Evolutionary conservation across 1,284 basidiomycete genomes (phyloP).

Genomic region (Austroboletus rostrupii): DNA sequence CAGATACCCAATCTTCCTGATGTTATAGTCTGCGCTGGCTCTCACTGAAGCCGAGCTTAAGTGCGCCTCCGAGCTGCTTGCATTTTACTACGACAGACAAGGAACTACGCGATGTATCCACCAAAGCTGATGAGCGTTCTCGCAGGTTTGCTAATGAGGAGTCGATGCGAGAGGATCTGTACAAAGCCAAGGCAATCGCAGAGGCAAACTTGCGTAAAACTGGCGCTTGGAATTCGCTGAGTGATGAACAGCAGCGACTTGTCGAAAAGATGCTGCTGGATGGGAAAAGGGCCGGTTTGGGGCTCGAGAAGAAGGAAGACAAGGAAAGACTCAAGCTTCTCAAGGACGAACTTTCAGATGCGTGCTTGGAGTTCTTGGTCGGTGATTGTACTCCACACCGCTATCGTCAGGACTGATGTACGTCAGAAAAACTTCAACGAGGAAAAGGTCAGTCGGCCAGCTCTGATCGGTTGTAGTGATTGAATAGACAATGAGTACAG

Average conservation of each 20-base stretch:
- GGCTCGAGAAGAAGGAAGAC: conserved; percentile 57
- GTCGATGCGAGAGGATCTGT: conserved; percentile 77
- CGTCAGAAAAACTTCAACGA: conserved; percentile 81
- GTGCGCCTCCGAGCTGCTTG: conserved; percentile 50
- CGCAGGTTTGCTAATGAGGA: conserved; percentile 67
- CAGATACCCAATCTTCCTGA: too few species aligned
- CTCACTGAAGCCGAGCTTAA: conserved; percentile 55
- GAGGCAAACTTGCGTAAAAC: conserved; percentile 61
- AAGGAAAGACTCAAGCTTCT: conserved; percentile 52
- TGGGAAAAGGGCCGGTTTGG: conserved; percentile 71
- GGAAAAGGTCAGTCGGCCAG: conserved; percentile 54
- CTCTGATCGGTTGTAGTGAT: neutral
- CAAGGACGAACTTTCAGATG: conserved; percentile 68
- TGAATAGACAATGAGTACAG: conserved; percentile 31
- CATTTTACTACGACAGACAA: conserved; percentile 74
- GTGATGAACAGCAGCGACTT: conserved; percentile 64
- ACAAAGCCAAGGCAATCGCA: conserved; percentile 64
- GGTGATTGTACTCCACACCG: conserved; percentile 23
- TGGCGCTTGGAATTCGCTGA: conserved; percentile 52
- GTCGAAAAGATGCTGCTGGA: conserved; percentile 77
- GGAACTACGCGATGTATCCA: conserved; percentile 70
- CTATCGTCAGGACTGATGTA: neutral
- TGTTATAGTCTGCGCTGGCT: conserved; percentile 46
- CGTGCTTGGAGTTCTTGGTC: conserved; percentile 71
- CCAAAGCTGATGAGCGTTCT: conserved; percentile 62